Evolutionary conservation across 2,329 filamentous ascomycete species (phyloP).

Genomic region (Cladosporium sp.): DNA sequence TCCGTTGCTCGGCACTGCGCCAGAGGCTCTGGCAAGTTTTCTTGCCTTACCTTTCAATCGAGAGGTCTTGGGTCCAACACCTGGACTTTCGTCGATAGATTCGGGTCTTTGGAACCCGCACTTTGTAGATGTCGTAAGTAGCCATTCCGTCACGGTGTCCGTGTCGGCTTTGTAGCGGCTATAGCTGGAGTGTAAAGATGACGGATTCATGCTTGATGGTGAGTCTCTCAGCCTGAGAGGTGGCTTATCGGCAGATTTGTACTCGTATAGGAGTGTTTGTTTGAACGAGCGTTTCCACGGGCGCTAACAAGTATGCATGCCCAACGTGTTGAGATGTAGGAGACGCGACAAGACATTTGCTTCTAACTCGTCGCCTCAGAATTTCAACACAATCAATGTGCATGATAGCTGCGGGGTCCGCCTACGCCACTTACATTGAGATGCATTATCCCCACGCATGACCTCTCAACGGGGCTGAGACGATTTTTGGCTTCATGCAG

Average conservation of each 20-base stretch:
- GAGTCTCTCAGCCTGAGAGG: no score
- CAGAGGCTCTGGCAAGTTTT: not conserved
- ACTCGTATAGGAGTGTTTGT: not conserved
- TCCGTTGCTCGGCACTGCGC: no score
- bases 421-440: no score
- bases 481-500: not conserved
- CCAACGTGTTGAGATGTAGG: not conserved
- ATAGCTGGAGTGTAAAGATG: not conserved
- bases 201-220: not conserved
- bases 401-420: no score
- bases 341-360: not conserved
- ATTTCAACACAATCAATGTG: not conserved
- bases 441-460: no score
- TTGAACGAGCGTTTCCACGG: no score
- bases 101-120: not conserved
- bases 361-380: not conserved
- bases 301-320: not conserved
- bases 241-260: not conserved
- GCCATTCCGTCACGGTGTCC: slow-evolving; percentile 2
- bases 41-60: slow-evolving; percentile 1
- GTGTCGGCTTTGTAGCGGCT: slow-evolving; percentile 11
- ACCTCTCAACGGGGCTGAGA: not conserved
- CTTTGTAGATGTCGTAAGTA: not conserved
- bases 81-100: not conserved
- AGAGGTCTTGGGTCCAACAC: not conserved